Evolutionary conservation across 306 rosid genomes (phyloP).

Genomic region (Mucuna pruriens): DNA sequence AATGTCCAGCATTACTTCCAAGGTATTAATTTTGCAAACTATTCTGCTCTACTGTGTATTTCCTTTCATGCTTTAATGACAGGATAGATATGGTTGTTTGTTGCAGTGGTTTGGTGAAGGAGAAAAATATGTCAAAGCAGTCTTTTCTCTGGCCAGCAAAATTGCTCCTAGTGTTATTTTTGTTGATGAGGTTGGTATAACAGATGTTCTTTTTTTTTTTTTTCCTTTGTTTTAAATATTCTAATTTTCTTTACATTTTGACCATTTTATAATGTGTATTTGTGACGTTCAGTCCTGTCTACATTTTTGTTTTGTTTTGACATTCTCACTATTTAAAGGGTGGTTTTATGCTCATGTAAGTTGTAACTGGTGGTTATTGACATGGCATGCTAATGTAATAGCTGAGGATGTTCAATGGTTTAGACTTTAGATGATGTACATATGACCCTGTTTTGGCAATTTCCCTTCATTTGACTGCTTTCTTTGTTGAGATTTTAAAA

Average conservation of each 20-base stretch:
- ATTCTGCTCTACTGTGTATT: not conserved
- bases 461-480: conserved; percentile 10
- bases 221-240: not conserved
- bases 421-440: conserved; percentile 1
- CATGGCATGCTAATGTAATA: not conserved
- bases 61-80: conserved; percentile 23
- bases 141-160: conserved; percentile 95
- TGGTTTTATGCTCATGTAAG: not conserved
- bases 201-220: not conserved
- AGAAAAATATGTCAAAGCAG: conserved; percentile 94
- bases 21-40: conserved; percentile 53
- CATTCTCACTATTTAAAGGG: not conserved
- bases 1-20: conserved; percentile 95
- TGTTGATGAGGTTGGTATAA: conserved; percentile 88
- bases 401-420: not conserved
- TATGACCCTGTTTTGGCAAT: not conserved
- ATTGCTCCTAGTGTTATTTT: conserved; percentile 95
- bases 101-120: conserved; percentile 99
- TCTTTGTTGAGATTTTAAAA: not conserved
- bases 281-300: not conserved
- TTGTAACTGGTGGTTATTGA: not conserved
- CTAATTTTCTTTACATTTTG: not conserved
- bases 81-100: conserved; percentile 1
- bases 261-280: not conserved
- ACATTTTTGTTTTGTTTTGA: not conserved